Conservation (phyloP, 1,284 basidiomycete genomes). For the Hypsizygus ulmarius region DNA sequence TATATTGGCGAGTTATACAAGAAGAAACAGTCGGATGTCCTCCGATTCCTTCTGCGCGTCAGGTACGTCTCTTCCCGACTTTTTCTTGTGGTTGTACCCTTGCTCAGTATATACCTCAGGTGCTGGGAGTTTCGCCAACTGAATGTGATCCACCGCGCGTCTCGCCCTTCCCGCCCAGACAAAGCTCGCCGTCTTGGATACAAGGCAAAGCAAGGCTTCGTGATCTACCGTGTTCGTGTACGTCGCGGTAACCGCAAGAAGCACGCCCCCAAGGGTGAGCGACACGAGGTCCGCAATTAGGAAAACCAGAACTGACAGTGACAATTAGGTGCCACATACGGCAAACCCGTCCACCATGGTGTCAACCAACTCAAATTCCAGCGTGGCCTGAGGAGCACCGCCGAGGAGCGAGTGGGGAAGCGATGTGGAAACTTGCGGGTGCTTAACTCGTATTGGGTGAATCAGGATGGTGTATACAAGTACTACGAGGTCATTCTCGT, state of each 20-base stretch:
- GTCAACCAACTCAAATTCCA: slow-evolving; percentile 99
- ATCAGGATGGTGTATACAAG: slow-evolving; percentile 99
- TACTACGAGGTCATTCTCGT: slow-evolving; percentile 99
- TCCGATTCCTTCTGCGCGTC: slow-evolving; percentile 98
- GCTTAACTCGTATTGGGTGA: slow-evolving; percentile 99
- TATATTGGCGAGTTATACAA: slow-evolving; percentile 96
- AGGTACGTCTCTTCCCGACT: slow-evolving; percentile 53
- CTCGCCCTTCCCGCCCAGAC: slow-evolving; percentile 97
- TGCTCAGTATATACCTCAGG: slow-evolving; percentile 39
- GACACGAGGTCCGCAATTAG: too few relatives aligned
- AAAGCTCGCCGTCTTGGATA: slow-evolving; percentile 99
- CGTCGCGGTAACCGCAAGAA: slow-evolving; percentile 99
- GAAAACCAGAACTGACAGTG: too few relatives aligned
- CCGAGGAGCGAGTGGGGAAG: slow-evolving; percentile 97
- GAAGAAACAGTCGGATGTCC: slow-evolving; percentile 96
- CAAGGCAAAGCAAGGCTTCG: slow-evolving; percentile 99
- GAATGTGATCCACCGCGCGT: slow-evolving; percentile 97
- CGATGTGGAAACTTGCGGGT: slow-evolving; percentile 97
- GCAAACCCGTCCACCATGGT: slow-evolving; percentile 99
- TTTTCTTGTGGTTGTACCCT: too few relatives aligned
- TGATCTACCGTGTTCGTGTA: slow-evolving; percentile 97
- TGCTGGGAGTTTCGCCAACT: slow-evolving; percentile 99
- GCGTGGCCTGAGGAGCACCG: slow-evolving; percentile 88
- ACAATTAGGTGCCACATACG: slow-evolving; percentile 85
- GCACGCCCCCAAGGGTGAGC: slow-evolving; percentile 90